Conservation (phyloP, 2,329 filamentous ascomycete genomes). For the Hypoxylon sp. region DNA sequence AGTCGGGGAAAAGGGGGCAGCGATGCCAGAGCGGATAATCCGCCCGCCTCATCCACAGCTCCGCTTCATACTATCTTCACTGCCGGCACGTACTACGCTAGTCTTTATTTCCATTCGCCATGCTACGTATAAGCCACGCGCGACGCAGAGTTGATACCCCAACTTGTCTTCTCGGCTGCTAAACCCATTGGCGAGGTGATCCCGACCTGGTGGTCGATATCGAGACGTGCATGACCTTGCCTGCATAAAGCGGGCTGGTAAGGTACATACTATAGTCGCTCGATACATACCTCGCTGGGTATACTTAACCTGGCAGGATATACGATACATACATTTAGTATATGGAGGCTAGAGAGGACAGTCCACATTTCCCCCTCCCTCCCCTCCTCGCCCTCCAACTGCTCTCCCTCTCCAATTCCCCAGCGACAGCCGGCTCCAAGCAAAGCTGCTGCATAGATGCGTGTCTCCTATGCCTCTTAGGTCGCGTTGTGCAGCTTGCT, state of each 20-base stretch:
- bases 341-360: not conserved
- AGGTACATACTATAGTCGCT: not conserved
- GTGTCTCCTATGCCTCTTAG: not conserved
- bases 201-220: not conserved
- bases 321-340: conserved; percentile 5
- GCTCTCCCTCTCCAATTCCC: not conserved
- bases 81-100: no score
- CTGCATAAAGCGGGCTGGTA: no score
- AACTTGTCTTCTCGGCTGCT: not conserved
- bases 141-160: not conserved
- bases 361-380: not conserved
- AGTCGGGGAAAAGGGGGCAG: no score
- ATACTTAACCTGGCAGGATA: no score
- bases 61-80: no score
- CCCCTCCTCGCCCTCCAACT: no score
- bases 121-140: not conserved
- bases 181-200: conserved; percentile 6
- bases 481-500: not conserved
- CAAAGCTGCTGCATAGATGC: not conserved
- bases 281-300: not conserved
- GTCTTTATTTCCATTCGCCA: no score
- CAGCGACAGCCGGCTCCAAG: not conserved
- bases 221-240: no score
- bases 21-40: no score
- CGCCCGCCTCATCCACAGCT: no score